Evolutionary conservation across 495 filamentous ascomycete species (phyloP), one percentile per base, ranked within the genome.

Genomic region (Tetracladium setigerum): DNA sequence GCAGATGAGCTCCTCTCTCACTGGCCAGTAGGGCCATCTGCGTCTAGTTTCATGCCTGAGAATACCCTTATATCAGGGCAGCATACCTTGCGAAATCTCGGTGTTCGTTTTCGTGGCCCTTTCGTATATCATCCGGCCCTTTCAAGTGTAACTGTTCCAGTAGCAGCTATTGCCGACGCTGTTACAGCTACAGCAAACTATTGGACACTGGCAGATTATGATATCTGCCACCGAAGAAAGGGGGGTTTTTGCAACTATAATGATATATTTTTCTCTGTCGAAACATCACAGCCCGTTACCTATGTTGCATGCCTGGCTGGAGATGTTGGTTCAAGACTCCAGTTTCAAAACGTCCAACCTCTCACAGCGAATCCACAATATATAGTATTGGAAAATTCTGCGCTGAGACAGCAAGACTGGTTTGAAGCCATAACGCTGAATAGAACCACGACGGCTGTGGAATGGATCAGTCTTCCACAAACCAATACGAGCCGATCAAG

Each of bases 241-340:
- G 30, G 6, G 1, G 13, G 33, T 10, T 52, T 46, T n/a, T 46
- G 37, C 16, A 46, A 35, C n/a, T 52, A 52, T 17, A 52, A 46
- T 15, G 49, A 52, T 31, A 52, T 52, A 15, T 2, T 22, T 1
- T 30, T 40, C 17, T 19, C 42, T 16, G 16, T 52, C 11, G 35
- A 52, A 2, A 16, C 42, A 24, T 6, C 30, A 14, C 49, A 52
- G 17, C 49, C 49, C 7, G 4, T 52, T 9, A 32, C 36, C 6
- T 52, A 33, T 38, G 49, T 46, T 17, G 34, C 18, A 22, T 52
- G 49, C 38, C 27, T 18, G 14, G 14, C 36, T 13, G 34, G 19
- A 9, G 13, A 24, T 1, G 24, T 35, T 9, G 36, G 40, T 12
- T 15, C 49, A 12, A 43, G 27, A 6, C 14, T 46, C 8, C 18